Conservation (phyloP, 2,329 filamentous ascomycete genomes). For the Cladophialophora exuberans region DNA sequence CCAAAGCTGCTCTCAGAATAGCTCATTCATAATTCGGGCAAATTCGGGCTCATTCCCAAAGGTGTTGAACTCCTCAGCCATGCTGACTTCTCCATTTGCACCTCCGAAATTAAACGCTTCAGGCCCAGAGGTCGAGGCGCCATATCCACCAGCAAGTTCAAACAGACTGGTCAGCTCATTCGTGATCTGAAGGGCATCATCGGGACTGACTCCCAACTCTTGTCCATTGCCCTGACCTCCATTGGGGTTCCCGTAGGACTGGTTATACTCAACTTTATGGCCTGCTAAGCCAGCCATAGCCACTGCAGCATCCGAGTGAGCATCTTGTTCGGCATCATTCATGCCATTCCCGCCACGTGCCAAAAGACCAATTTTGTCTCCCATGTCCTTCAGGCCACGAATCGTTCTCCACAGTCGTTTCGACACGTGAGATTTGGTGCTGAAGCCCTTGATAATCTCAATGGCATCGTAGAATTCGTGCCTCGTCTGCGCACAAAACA, state of each 20-base stretch:
- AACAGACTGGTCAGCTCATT: slow-evolving; percentile 66
- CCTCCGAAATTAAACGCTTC: slow-evolving; percentile 38
- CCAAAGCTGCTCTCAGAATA: slow-evolving; percentile 52
- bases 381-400: slow-evolving; percentile 64
- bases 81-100: slow-evolving; percentile 36
- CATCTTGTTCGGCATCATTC: slow-evolving; percentile 50
- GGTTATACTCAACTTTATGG: slow-evolving; percentile 61
- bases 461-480: slow-evolving; percentile 71
- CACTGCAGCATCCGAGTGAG: slow-evolving; percentile 64
- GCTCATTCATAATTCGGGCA: slow-evolving; percentile 60
- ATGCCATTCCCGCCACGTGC: slow-evolving; percentile 29
- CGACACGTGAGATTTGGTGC: slow-evolving; percentile 63
- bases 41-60: slow-evolving; percentile 63
- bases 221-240: slow-evolving; percentile 34
- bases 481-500: slow-evolving; percentile 63
- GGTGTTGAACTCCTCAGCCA: slow-evolving; percentile 32
- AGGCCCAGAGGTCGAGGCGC: slow-evolving; percentile 36
- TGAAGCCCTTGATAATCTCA: slow-evolving; percentile 65
- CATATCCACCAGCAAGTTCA: slow-evolving; percentile 62
- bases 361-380: slow-evolving; percentile 62
- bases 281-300: slow-evolving; percentile 69
- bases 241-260: slow-evolving; percentile 46
- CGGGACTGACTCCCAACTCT: slow-evolving; percentile 56
- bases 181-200: slow-evolving; percentile 62
- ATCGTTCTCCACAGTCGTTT: slow-evolving; percentile 68